Conservation (phyloP, 108 stramenopile genomes). For the Cyclotella distinguenda region DNA sequence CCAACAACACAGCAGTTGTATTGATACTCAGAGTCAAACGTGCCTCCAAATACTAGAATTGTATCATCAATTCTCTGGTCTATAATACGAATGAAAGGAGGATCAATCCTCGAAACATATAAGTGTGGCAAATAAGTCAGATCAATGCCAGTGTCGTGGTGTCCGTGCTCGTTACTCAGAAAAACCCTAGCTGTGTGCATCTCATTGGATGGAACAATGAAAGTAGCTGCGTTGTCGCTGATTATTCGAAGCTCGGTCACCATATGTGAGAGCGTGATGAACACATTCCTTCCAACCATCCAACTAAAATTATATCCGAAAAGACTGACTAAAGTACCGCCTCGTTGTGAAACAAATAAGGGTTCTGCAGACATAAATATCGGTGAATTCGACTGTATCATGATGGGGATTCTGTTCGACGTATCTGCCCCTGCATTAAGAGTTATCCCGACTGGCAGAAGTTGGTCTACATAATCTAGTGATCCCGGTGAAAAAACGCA, state of each 20-base stretch:
- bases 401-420: not conserved
- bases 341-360: conserved; percentile 1
- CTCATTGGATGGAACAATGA: not conserved
- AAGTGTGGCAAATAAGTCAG: not conserved
- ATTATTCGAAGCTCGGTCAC: not conserved
- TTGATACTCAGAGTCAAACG: not conserved
- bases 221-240: not conserved
- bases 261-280: not conserved
- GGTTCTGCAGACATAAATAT: not conserved
- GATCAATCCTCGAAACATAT: not conserved
- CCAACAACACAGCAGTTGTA: no score
- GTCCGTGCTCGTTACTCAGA: no score
- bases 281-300: not conserved
- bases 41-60: not conserved
- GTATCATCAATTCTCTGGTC: not conserved
- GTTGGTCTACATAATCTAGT: not conserved
- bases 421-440: conserved; percentile 9
- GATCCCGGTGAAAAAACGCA: not conserved
- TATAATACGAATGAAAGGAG: not conserved
- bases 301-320: not conserved
- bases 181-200: not conserved
- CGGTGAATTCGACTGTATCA: not conserved
- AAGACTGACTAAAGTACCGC: not conserved
- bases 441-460: not conserved
- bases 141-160: conserved; percentile 12